Conservation (phyloP, 108 stramenopile genomes). For the Cyclostephanos tholiformis region DNA sequence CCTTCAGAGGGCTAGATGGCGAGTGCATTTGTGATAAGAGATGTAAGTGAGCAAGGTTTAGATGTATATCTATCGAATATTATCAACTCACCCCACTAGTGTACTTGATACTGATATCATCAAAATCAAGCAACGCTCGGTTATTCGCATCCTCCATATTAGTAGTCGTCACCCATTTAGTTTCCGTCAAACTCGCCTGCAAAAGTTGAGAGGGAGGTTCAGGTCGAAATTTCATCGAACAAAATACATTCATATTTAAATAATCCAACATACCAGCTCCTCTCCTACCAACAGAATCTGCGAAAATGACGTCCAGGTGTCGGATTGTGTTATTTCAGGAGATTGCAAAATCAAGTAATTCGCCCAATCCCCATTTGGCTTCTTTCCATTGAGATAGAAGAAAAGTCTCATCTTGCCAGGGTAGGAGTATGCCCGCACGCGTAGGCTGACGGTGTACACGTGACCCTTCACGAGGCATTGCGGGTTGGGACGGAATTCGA, state of each 20-base stretch:
- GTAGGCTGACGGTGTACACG: slow-evolving; percentile 33
- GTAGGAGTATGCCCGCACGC: slow-evolving; percentile 16
- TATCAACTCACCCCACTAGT: slow-evolving; percentile 33
- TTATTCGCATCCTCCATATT: slow-evolving; percentile 19
- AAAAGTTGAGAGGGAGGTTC: neutral
- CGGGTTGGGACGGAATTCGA: slow-evolving; percentile 23
- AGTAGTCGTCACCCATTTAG: slow-evolving; percentile 7
- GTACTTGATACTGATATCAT: slow-evolving; percentile 48
- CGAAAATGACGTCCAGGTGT: slow-evolving; percentile 8
- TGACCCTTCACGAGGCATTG: slow-evolving; percentile 34
- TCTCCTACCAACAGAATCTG: slow-evolving; percentile 16
- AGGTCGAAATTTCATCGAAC: too few relatives aligned
- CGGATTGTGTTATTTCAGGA: neutral
- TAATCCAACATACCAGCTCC: too few relatives aligned
- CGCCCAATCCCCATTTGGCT: neutral
- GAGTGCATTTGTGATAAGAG: neutral
- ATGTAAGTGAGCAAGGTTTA: neutral
- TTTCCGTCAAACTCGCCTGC: slow-evolving; percentile 2
- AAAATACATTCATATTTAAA: too few relatives aligned
- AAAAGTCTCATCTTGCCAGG: slow-evolving; percentile 8
- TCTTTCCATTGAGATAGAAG: slow-evolving; percentile 23
- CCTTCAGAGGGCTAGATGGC: slow-evolving; percentile 34
- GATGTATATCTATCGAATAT: too few relatives aligned
- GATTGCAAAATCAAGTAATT: neutral
- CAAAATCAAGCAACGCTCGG: slow-evolving; percentile 36